A percentile compares a stretch with the other conserved stretches of the same genome.
phyloP scores from a whole-genome alignment of 2,329 filamentous ascomycete species.

The Aphanocladium album region DNA sequence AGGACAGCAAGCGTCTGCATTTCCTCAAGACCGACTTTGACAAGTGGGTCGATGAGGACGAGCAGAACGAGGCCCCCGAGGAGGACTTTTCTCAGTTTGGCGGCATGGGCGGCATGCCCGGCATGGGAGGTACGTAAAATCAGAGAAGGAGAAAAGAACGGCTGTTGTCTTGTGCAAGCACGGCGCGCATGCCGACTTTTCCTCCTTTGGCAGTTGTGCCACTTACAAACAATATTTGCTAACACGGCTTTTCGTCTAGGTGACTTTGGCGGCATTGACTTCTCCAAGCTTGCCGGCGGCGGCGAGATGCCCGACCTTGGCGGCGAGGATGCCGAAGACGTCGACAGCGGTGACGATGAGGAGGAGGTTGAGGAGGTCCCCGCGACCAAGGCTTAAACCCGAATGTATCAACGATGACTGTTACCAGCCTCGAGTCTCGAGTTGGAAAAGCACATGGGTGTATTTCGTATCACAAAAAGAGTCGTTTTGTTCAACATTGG shows the following conservation, averaged over 20 bases:
- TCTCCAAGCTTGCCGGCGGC: slow-evolving; percentile 71
- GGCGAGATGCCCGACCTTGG: slow-evolving; percentile 37
- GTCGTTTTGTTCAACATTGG: slow-evolving; percentile 5
- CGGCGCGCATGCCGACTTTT: not conserved
- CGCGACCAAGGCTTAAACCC: slow-evolving; percentile 28
- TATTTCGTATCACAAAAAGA: slow-evolving; percentile 10
- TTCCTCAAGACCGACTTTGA: slow-evolving; percentile 99
- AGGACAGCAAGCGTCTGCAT: slow-evolving; percentile 83
- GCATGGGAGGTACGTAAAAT: slow-evolving; percentile 48
- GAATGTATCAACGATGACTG: slow-evolving; percentile 3
- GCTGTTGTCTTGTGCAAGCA: slow-evolving; percentile 17
- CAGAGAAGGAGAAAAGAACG: not conserved
- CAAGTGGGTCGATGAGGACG: slow-evolving; percentile 99
- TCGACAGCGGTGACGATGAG: slow-evolving; percentile 55
- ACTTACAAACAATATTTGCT: not conserved
- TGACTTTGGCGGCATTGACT: slow-evolving; percentile 77
- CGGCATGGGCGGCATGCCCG: slow-evolving; percentile 59
- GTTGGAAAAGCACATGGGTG: slow-evolving; percentile 11
- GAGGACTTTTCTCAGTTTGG: slow-evolving; percentile 70
- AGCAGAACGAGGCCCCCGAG: slow-evolving; percentile 85
- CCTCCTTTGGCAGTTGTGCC: not conserved
- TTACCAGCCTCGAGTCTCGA: slow-evolving; percentile 1
- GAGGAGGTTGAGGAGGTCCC: slow-evolving; percentile 49
- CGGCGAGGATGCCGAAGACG: slow-evolving; percentile 44
- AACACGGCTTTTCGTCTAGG: slow-evolving; percentile 27